phyloP scores from a whole-genome alignment of 306 rosid genomes.

The Arachis hypogaea region DNA sequence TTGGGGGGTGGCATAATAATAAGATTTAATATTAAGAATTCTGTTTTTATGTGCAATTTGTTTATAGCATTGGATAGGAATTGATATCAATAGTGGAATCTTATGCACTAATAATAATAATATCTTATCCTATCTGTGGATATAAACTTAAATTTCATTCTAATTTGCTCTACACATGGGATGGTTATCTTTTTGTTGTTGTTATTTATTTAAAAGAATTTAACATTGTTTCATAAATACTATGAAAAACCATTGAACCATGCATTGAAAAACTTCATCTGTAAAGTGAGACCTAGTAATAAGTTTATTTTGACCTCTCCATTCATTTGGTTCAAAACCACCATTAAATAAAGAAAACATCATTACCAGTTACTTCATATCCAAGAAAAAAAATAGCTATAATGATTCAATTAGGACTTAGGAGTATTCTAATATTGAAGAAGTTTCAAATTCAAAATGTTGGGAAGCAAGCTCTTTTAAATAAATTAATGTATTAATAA shows the following conservation, averaged over 20 bases:
- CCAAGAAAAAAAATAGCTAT: slow-evolving; percentile 10
- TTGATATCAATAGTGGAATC: slow-evolving; percentile 10
- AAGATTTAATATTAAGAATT: slow-evolving; percentile 8
- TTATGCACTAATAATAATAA: not conserved
- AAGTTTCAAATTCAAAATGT: slow-evolving; percentile 17
- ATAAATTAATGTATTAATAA: too few relatives aligned
- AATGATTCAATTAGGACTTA: slow-evolving; percentile 5
- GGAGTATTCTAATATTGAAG: not conserved
- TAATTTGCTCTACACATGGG: not conserved
- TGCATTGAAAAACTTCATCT: slow-evolving; percentile 30
- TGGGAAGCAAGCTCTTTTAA: too few relatives aligned
- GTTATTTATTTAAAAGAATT: not conserved
- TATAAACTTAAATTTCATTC: slow-evolving; percentile 3
- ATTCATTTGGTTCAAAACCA: slow-evolving; percentile 10
- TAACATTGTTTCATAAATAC: slow-evolving; percentile 6
- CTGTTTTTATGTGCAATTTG: not conserved
- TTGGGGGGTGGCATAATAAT: slow-evolving; percentile 12
- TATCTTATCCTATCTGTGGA: not conserved
- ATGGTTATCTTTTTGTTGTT: not conserved
- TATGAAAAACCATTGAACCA: slow-evolving; percentile 29
- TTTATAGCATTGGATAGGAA: not conserved
- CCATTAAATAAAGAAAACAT: not conserved
- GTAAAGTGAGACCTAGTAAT: slow-evolving; percentile 34
- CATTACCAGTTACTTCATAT: not conserved
- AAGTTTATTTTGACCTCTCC: slow-evolving; percentile 20